Evolutionary conservation across 257 asterid genomes (phyloP), one percentile per base, ranked within the genome.

Genomic region (Nicotiana otophora): DNA sequence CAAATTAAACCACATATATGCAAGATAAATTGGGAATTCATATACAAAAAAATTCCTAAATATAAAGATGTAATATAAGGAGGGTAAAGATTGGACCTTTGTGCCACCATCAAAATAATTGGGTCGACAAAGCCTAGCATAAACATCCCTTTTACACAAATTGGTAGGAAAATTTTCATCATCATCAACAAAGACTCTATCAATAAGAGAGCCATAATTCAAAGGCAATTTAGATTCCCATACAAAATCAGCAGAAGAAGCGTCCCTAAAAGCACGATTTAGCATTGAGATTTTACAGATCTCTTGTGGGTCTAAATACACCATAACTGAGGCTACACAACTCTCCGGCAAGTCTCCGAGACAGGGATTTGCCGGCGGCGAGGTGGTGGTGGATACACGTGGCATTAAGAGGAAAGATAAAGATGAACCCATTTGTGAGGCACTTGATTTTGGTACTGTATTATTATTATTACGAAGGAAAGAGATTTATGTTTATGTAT

Each of bases 271-370:
- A 80, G 94, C 94, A 82, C 92, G 89, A 79, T 91, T 94, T 81
- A 94, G 23, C 90, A 86, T 82, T 20, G 98, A 90, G n/a, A 94
- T 81, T 17, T 85, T 90, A 88, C 98, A 95, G 86, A 95, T 93
- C 93, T 92, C 92, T 4, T 88, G 89, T 66, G 98, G 98, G 82
- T 93, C 93, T 8, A 95, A 88, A 88, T 93, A 77, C 48, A 85
- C 87, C 57, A 95, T 87, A 68, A 95, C 89, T 77, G 92, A 83
- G 16, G 97, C 98, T 34, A 91, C 94, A 16, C 97, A 93, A 82
- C 97, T 86, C 87, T 92, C 98, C 83, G 98, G 97, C 88, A 93
- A 88, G 80, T 92, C 95, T 58, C 96, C 97, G 34, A 92, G 78
- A 12, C 90, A 89, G 0, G 91, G 46, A 48, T 63, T 85, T 82